A percentile compares a stretch with the other conserved stretches of the same genome.
These are phyloP conservation scores for Corymbia calophylla DNA, from an alignment of 441 rosid genomes.

Conservation along the genomic window DNA sequence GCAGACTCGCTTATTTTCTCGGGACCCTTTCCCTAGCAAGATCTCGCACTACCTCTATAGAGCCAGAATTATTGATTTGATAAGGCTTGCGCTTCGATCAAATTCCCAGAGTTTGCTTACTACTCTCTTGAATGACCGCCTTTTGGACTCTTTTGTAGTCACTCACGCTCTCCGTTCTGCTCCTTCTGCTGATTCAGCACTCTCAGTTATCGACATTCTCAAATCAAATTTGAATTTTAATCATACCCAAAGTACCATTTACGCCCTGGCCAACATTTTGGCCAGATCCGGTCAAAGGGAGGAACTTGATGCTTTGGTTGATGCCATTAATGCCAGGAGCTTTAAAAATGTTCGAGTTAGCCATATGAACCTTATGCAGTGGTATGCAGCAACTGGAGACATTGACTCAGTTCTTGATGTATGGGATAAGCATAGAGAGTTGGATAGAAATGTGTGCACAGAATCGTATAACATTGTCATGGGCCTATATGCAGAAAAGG, in stretches of 20 bases:
- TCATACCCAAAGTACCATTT: conserved; percentile 40
- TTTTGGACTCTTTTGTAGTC: conserved; percentile 65
- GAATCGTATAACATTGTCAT: conserved; percentile 69
- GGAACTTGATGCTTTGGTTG: conserved; percentile 46
- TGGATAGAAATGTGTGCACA: conserved; percentile 37
- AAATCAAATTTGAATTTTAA: conserved; percentile 21
- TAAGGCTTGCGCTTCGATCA: conserved; percentile 60
- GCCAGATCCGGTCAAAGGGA: conserved; percentile 40
- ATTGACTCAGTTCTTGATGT: conserved; percentile 39
- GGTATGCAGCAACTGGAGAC: conserved; percentile 55
- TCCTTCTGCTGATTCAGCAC: conserved; percentile 59
- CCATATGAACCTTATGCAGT: conserved; percentile 63
- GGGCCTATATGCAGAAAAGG: conserved; percentile 35
- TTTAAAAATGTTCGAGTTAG: conserved; percentile 38
- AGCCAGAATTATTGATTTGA: conserved; percentile 59
- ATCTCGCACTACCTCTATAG: conserved; percentile 60
- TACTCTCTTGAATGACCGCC: conserved; percentile 43
- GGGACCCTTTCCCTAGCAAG: conserved; percentile 64
- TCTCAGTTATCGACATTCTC: conserved; percentile 43
- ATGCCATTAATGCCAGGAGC: conserved; percentile 35
- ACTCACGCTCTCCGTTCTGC: conserved; percentile 63
- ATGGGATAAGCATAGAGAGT: conserved; percentile 49
- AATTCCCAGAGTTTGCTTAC: conserved; percentile 17
- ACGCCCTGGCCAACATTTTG: conserved; percentile 65
- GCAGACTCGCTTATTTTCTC: conserved; percentile 41